phyloP scores from a whole-genome alignment of 75 land plant genomes.

The Larix kaempferi region DNA sequence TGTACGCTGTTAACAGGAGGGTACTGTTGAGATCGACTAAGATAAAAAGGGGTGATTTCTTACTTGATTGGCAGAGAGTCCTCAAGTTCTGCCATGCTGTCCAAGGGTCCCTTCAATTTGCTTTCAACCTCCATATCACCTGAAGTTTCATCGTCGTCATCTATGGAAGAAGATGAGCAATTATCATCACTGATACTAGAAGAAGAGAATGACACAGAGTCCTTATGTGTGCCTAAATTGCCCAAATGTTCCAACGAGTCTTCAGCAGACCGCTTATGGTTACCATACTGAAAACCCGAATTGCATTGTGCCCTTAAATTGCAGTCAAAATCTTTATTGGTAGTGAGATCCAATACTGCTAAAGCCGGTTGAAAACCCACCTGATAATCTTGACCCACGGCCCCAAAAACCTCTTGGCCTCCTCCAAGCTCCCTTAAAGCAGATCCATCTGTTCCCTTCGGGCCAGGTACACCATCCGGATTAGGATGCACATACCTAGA shows the following conservation, averaged over 20 bases:
- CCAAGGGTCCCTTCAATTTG: constrained; percentile 18
- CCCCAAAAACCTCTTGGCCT: neutral
- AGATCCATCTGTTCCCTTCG: constrained; percentile 1
- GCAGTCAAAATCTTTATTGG: neutral
- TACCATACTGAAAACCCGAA: neutral
- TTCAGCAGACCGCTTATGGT: neutral
- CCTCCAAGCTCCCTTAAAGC: neutral
- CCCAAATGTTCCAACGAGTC: neutral
- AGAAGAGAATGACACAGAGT: neutral
- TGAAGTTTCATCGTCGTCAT: neutral
- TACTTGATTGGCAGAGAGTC: constrained; percentile 31
- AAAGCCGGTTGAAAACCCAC: neutral
- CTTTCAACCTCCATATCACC: constrained; percentile 28
- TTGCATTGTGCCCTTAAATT: constrained; percentile 3
- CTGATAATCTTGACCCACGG: neutral
- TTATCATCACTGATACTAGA: constrained; percentile 4
- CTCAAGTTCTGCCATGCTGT: constrained; percentile 16
- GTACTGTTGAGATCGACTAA: too few species aligned
- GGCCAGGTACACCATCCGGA: neutral
- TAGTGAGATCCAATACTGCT: neutral
- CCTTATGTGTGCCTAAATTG: neutral
- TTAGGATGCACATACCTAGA: constrained; percentile 6
- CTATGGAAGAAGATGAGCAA: neutral
- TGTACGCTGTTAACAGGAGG: neutral
- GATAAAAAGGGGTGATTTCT: neutral